Base-by-base conservation (phyloP, 1,284 basidiomycete species). In the Austroboletus novae-zelandiae region DNA sequence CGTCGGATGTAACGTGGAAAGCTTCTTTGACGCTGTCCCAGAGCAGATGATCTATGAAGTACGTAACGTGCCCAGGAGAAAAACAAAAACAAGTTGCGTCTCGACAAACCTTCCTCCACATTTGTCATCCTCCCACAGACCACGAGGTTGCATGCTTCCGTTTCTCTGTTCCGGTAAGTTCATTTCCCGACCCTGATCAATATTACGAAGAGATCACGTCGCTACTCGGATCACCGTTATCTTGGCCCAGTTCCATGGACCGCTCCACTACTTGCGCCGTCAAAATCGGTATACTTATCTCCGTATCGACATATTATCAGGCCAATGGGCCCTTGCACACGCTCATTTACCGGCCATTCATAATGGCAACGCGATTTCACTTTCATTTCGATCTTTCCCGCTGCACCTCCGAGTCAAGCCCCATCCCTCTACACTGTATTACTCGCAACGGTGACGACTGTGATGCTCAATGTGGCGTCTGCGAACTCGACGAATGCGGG, bases 321-420 rank as follows among this genome's bases (percentile, higher is more conserved):
- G 18, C 30, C 40, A 39, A 40, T 23, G 23, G 39, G 27, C 45
- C 45, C 47, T 60, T 60, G 43, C 60, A 34, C 64, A 65, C 61
- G 61, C 25, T 61, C 62, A 66, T 66, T 56, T 65, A 44, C 32
- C 36, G 6, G 20, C 43, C 40, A 27, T 56, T 64, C 50, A 58
- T 54, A 61, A 64, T 50, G 20, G 32, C 9, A 18, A n/a, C 17
- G 9, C 17, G 36, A 13, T 15, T 37, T 41, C 39, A 32, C 27
- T 20, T 56, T 57, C 50, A 60, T 60, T 51, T 57, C 34, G 35
- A 49, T 53, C 45, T 46, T 45, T 10, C 40, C 53, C 36, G 45
- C 43, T 37, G 32, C 50, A 42, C 53, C n/a, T 45, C 50, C 58
- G 43, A 35, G 37, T 43, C 47, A 44, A 47, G 31, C 34, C 42